These are phyloP conservation scores for Candida qinlingensis DNA, from an alignment of 805 yeast genomes.

Conservation along the genomic window DNA sequence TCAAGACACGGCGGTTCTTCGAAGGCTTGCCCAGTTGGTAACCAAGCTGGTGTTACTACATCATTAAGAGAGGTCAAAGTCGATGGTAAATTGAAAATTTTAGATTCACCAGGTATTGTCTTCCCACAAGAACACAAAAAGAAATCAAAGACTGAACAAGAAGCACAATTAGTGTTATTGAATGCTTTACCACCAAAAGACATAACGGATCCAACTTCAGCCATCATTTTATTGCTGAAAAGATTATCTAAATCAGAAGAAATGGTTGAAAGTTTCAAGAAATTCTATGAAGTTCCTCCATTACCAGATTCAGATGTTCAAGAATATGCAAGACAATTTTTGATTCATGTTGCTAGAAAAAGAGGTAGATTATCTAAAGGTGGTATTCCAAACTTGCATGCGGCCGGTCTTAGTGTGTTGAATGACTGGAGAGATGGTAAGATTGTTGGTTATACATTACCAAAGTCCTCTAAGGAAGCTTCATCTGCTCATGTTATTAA, in stretches of 20 bases:
- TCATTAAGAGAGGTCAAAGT: slow-evolving; percentile 86
- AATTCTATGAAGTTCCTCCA: slow-evolving; percentile 75
- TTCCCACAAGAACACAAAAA: slow-evolving; percentile 69
- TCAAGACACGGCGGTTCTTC: slow-evolving; percentile 70
- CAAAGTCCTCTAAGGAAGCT: slow-evolving; percentile 49
- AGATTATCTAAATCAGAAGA: slow-evolving; percentile 67
- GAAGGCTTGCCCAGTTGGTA: slow-evolving; percentile 92
- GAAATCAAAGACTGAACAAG: slow-evolving; percentile 55
- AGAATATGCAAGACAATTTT: slow-evolving; percentile 76
- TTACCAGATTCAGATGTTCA: slow-evolving; percentile 66
- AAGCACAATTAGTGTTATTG: slow-evolving; percentile 82
- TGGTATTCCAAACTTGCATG: slow-evolving; percentile 83
- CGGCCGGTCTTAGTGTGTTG: slow-evolving; percentile 78
- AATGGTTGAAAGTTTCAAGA: slow-evolving; percentile 72
- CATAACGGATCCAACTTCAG: slow-evolving; percentile 78
- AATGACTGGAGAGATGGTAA: slow-evolving; percentile 98
- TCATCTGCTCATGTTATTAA: slow-evolving; percentile 24
- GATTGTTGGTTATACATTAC: slow-evolving; percentile 84
- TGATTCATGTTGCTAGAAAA: slow-evolving; percentile 88
- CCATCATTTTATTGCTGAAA: slow-evolving; percentile 71
- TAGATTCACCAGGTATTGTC: slow-evolving; percentile 97
- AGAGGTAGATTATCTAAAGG: slow-evolving; percentile 91
- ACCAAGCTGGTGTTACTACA: slow-evolving; percentile 96
- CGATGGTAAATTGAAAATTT: slow-evolving; percentile 79
- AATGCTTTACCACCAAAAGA: slow-evolving; percentile 88